Base-by-base conservation (phyloP, 805 yeast genomes). In the Jamesozyma gamospora region DNA sequence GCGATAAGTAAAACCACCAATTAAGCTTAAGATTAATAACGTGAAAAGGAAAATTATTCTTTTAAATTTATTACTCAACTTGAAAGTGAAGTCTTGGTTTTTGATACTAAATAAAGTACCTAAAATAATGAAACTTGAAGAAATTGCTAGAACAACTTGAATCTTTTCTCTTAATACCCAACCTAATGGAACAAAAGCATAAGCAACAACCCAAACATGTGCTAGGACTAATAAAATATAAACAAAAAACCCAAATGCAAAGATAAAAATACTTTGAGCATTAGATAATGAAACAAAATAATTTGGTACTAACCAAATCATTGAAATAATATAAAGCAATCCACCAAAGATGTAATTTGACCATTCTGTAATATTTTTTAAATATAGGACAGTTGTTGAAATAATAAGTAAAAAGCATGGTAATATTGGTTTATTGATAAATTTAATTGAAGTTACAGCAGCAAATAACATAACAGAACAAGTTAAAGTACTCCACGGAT, bases 121-220 rank as follows among this genome's bases (percentile, higher is more conserved):
- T 6, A 68, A 44, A 2, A 73, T 69, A 19, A 85, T 63, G 34
- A 71, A 55, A 0, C 60, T 46, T 34, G 79, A 75, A 13, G 92
- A 75, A 8, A 65, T 45, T 5, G 71, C 71, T 33, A 87, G 60
- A 2, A 92, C 74, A 34, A 82, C 60, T 58, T 86, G 95, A 1
- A 92, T 80, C 58, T 96, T 74, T 62, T 92, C 98, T 55, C 98
- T 75, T 37, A 92, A 67, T 17, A 82, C 44, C 56, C 81, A 79
- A 8, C 98, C 98, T 44, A 85, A 88, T 10, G 98, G 98, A 35
- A 92, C 98, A 65, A 92, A 92, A 0, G 98, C 97, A 61, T 92
- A 92, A 0, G 98, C 98, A 34, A 92, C 97, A 32, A 82, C 80
- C 97, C 97, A 90, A 37, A 90, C 94, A 60, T 87, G 90, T 4